Evolutionary conservation across 2,329 filamentous ascomycete species (phyloP).

Genomic region (Diaporthe aspalathi): DNA sequence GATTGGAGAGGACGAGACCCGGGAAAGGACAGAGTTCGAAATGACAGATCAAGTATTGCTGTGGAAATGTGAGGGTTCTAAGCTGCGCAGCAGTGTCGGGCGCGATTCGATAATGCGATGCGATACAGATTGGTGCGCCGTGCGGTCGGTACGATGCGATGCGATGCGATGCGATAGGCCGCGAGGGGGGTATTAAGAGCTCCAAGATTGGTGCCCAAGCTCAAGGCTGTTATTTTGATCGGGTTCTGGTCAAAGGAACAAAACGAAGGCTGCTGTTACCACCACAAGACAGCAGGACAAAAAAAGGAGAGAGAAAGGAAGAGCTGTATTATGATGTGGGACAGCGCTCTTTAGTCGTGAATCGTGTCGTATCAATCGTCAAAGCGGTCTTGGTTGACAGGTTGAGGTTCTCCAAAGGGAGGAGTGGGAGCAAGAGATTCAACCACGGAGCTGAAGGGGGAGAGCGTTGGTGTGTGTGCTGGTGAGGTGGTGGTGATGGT

Average conservation of each 20-base stretch:
- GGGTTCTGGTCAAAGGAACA: constrained; percentile 19
- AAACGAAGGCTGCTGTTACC: constrained; percentile 8
- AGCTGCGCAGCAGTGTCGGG: constrained; percentile 37
- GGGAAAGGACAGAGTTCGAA: constrained; percentile 40
- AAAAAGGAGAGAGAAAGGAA: constrained; percentile 4
- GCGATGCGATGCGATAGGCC: neutral
- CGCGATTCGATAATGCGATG: constrained; percentile 30
- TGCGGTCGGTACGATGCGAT: neutral
- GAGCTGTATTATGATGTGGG: constrained; percentile 26
- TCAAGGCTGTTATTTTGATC: neutral
- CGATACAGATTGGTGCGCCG: neutral
- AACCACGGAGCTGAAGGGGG: neutral
- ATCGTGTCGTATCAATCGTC: constrained; percentile 36
- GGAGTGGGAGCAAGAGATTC: neutral
- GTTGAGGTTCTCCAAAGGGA: neutral
- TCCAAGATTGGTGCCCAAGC: neutral
- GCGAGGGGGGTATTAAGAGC: constrained; percentile 10
- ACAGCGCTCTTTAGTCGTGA: constrained; percentile 34
- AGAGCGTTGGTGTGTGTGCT: no score
- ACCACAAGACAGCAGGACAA: constrained; percentile 26
- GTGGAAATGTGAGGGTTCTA: no score
- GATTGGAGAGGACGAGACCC: neutral
- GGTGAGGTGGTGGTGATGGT: constrained; percentile 3
- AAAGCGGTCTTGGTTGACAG: constrained; percentile 10
- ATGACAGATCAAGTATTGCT: constrained; percentile 8